Percentiles rank a stretch among this genome's conserved stretches.
These are phyloP conservation scores for Binderoboletus segoi DNA, from an alignment of 1,284 basidiomycete species.

Conservation along the genomic window DNA sequence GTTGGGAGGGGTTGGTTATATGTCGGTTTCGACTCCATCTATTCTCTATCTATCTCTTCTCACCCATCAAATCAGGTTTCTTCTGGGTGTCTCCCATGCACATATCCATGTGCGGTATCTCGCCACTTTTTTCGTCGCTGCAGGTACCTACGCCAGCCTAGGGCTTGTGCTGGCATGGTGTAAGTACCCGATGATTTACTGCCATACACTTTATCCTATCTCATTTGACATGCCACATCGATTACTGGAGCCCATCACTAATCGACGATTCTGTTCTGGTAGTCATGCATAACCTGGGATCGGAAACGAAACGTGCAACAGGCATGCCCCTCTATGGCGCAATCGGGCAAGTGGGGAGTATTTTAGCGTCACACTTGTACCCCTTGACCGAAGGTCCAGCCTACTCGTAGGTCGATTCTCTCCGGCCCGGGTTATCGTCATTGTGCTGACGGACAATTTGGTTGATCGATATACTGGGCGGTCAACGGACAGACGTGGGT, in stretches of 20 bases:
- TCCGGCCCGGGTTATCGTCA: no score
- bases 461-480: no score
- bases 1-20: constrained; percentile 65
- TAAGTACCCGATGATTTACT: constrained; percentile 37
- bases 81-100: constrained; percentile 34
- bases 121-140: constrained; percentile 69
- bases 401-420: constrained; percentile 51
- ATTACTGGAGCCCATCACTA: neutral
- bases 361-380: constrained; percentile 73
- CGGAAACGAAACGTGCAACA: constrained; percentile 75
- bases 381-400: constrained; percentile 62
- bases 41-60: neutral
- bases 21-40: constrained; percentile 20
- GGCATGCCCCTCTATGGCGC: constrained; percentile 77
- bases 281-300: constrained; percentile 77
- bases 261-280: neutral
- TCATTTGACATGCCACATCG: neutral
- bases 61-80: constrained; percentile 20
- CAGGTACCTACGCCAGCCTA: constrained; percentile 69
- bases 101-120: constrained; percentile 60
- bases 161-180: constrained; percentile 75
- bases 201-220: no score
- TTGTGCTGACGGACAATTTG: constrained; percentile 3
- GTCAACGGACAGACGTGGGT: constrained; percentile 33
- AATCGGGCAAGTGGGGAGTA: constrained; percentile 73